A percentile compares a stretch with the other conserved stretches of the same genome.
Evolutionary conservation across 2,329 filamentous ascomycete genomes (phyloP).

Genomic region (Fusarium tricinctum): DNA sequence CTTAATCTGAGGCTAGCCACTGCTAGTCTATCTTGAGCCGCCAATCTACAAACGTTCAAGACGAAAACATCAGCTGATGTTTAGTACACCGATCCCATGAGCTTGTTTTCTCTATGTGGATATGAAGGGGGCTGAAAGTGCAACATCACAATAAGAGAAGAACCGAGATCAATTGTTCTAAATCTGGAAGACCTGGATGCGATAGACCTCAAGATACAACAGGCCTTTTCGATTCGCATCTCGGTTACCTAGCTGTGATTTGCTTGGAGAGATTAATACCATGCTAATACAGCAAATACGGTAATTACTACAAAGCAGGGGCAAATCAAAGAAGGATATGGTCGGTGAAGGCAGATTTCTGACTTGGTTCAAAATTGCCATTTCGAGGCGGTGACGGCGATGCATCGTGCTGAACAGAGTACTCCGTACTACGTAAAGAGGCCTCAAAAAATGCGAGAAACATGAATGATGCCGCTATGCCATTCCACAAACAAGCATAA

Average conservation of each 20-base stretch:
- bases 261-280: slow-evolving; percentile 18
- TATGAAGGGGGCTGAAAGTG: slow-evolving; percentile 24
- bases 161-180: slow-evolving; percentile 42
- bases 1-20: slow-evolving; percentile 17
- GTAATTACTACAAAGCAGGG: not conserved
- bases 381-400: slow-evolving; percentile 30
- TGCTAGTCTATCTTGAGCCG: slow-evolving; percentile 20
- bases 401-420: not conserved
- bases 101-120: slow-evolving; percentile 31
- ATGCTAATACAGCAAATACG: slow-evolving; percentile 4
- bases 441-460: slow-evolving; percentile 22
- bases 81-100: slow-evolving; percentile 25
- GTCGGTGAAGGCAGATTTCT: slow-evolving; percentile 18
- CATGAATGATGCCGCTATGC: slow-evolving; percentile 38
- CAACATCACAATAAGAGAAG: slow-evolving; percentile 29
- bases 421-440: slow-evolving; percentile 7
- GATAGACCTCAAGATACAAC: slow-evolving; percentile 3
- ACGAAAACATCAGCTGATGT: slow-evolving; percentile 25
- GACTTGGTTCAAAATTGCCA: not conserved
- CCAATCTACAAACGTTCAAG: slow-evolving; percentile 23
- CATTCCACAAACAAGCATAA: slow-evolving; percentile 8
- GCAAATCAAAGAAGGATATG: not conserved
- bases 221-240: slow-evolving; percentile 20
- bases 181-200: slow-evolving; percentile 24
- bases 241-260: slow-evolving; percentile 28